Evolutionary conservation across 352 stramenopile genomes (phyloP).

Genomic region (Phytophthora pistaciae): DNA sequence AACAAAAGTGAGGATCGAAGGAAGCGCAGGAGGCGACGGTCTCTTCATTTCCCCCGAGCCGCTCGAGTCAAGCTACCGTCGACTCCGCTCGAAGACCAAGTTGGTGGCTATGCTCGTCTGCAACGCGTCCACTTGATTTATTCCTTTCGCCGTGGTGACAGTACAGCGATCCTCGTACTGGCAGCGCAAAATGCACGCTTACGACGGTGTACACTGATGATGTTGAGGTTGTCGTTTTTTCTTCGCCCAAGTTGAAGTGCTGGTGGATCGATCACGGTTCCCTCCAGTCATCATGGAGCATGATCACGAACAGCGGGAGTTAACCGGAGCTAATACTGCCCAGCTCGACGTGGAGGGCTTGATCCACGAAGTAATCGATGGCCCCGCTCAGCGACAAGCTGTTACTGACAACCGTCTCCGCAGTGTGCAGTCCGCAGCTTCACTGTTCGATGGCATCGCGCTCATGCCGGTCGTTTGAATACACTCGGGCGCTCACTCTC

Average conservation of each 20-base stretch:
- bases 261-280: not conserved
- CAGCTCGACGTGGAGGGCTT: not conserved
- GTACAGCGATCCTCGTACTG: slow-evolving; percentile 4
- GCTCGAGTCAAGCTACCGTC: not conserved
- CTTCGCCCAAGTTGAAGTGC: slow-evolving; percentile 19
- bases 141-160: slow-evolving; percentile 7
- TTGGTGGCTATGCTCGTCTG: not conserved
- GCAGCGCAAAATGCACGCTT: not conserved
- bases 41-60: too few relatives aligned
- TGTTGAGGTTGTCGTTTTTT: slow-evolving; percentile 9
- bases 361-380: slow-evolving; percentile 12
- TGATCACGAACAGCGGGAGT: slow-evolving; percentile 33
- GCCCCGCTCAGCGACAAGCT: slow-evolving; percentile 9
- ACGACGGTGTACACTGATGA: not conserved
- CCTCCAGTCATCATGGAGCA: slow-evolving; percentile 10
- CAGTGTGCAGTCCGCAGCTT: not conserved
- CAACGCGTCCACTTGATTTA: slow-evolving; percentile 25
- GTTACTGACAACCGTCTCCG: not conserved
- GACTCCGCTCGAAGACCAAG: not conserved
- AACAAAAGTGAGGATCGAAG: slow-evolving; percentile 29
- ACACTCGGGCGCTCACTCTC: too few relatives aligned
- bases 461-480: not conserved
- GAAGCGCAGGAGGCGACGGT: too few relatives aligned
- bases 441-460: not conserved
- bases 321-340: slow-evolving; percentile 13